These are phyloP conservation scores for Cetraspora pellucida DNA, from an alignment of 192 early-diverging fungal species.

Conservation along the genomic window DNA sequence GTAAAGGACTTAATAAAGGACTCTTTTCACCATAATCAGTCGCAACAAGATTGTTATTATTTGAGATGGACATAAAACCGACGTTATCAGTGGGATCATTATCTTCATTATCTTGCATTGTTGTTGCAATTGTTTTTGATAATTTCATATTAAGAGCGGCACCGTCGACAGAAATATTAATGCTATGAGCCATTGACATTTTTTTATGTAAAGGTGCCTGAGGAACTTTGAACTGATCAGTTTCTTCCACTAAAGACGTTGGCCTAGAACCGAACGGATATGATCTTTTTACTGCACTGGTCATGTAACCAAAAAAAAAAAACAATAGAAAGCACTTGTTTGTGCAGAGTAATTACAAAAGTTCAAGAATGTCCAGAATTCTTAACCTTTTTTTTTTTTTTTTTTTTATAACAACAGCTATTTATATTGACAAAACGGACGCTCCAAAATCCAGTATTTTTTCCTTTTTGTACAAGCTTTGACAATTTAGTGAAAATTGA, in stretches of 20 bases:
- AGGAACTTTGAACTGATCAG: conserved; percentile 15
- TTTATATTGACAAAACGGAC: not conserved
- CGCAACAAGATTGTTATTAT: not conserved
- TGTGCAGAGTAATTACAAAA: not conserved
- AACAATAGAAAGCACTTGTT: not conserved
- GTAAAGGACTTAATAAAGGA: not conserved
- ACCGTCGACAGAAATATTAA: conserved; percentile 1
- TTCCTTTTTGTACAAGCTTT: too few relatives aligned
- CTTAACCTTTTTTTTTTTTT: not conserved
- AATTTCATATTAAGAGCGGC: not conserved
- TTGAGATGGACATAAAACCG: not conserved
- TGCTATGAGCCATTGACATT: conserved; percentile 23
- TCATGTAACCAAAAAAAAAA: conserved; percentile 15
- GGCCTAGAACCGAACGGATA: conserved; percentile 25
- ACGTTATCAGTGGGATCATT: not conserved
- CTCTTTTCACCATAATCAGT: not conserved
- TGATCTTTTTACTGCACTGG: conserved; percentile 26
- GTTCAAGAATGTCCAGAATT: not conserved
- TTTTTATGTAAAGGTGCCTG: conserved; percentile 23
- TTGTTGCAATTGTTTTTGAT: not conserved
- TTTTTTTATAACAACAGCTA: not conserved
- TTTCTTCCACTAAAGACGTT: conserved; percentile 13
- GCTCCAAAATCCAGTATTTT: not conserved
- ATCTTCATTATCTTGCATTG: not conserved
- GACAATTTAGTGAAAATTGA: too few relatives aligned